Conservation (phyloP, 2,329 filamentous ascomycete genomes). For the Coniella vitis region DNA sequence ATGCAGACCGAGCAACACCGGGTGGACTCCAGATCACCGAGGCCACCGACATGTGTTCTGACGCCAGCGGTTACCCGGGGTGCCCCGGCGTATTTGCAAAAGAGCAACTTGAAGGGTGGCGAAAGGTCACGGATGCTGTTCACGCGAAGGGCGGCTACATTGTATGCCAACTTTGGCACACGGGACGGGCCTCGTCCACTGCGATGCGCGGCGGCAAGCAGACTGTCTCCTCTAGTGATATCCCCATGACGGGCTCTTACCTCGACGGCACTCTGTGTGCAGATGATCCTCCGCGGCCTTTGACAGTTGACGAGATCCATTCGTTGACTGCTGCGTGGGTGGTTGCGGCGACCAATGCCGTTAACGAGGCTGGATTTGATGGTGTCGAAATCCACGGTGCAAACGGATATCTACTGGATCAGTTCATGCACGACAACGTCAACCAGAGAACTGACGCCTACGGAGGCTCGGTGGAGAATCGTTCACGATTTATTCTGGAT, state of each 20-base stretch:
- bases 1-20: conserved; percentile 25
- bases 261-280: conserved; percentile 16
- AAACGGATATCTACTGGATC: conserved; percentile 56
- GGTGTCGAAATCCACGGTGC: conserved; percentile 56
- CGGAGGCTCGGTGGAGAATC: conserved; percentile 45
- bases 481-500: conserved; percentile 46
- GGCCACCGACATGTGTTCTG: conserved; percentile 25
- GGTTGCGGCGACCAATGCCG: conserved; percentile 44
- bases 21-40: conserved; percentile 26
- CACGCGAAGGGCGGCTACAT: conserved; percentile 52
- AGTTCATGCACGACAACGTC: conserved; percentile 47
- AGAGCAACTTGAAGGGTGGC: conserved; percentile 28
- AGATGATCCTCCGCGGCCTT: conserved; percentile 45
- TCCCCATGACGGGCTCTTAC: conserved; percentile 18
- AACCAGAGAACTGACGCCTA: conserved; percentile 46
- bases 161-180: conserved; percentile 48
- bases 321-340: conserved; percentile 51
- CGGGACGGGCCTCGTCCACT: conserved; percentile 23
- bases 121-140: conserved; percentile 49
- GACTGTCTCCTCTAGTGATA: conserved; percentile 4
- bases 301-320: conserved; percentile 60
- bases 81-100: conserved; percentile 25
- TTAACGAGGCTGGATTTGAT: conserved; percentile 60
- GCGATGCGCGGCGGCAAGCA: conserved; percentile 15
- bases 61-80: conserved; percentile 24